These are phyloP conservation scores for Forsythia viridissima DNA, from an alignment of 257 asterid genomes.

Conservation along the genomic window DNA sequence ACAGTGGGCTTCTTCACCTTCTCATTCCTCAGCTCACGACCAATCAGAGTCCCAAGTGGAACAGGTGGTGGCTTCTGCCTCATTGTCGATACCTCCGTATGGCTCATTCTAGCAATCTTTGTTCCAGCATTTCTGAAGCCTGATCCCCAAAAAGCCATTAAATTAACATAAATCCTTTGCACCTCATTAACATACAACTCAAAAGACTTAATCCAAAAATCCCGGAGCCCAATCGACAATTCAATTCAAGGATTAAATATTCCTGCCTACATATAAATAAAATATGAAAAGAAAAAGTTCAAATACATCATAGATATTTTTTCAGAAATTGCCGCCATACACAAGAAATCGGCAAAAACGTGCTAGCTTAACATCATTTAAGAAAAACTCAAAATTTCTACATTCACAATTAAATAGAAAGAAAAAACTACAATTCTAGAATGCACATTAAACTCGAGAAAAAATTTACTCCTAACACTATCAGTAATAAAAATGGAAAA, in stretches of 20 bases:
- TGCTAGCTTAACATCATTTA: background rate
- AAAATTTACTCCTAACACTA: background rate
- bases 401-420: slow-evolving; percentile 8
- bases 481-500: slow-evolving; percentile 1
- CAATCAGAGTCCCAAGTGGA: slow-evolving; percentile 75
- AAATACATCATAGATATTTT: slow-evolving; percentile 2
- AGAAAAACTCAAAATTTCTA: slow-evolving; percentile 4
- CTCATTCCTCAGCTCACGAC: slow-evolving; percentile 77
- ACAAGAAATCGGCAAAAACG: background rate
- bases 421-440: background rate
- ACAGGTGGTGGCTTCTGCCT: slow-evolving; percentile 72
- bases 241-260: background rate
- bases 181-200: slow-evolving; percentile 5
- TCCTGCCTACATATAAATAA: background rate
- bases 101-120: slow-evolving; percentile 47
- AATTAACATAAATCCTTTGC: slow-evolving; percentile 17
- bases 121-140: slow-evolving; percentile 41
- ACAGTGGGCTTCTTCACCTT: slow-evolving; percentile 70
- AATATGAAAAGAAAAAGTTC: background rate
- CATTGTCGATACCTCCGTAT: slow-evolving; percentile 54
- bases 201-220: slow-evolving; percentile 4
- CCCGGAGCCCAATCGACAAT: slow-evolving; percentile 3
- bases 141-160: slow-evolving; percentile 19
- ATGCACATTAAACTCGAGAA: slow-evolving; percentile 1
- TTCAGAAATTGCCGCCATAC: background rate